A percentile compares a stretch with the other conserved stretches of the same genome.
Evolutionary conservation across 169 alveolate species (phyloP).

Genomic region (Plasmodium vivax): DNA sequence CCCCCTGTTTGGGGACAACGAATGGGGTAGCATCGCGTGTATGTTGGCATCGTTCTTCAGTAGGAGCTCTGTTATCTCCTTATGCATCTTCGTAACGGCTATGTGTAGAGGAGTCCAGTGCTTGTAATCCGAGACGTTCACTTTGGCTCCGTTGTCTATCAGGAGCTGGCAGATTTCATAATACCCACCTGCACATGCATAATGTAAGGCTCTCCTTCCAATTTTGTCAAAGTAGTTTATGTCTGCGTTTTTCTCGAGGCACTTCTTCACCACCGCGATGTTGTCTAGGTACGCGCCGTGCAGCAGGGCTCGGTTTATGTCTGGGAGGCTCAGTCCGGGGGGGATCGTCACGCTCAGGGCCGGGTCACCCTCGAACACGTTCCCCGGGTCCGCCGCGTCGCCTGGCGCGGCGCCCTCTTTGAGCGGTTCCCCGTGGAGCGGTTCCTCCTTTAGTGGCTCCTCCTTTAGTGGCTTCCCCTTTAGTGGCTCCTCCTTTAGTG

Average conservation of each 20-base stretch:
- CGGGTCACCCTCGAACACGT: conserved; percentile 25
- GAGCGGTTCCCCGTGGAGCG: neutral
- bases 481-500: no score
- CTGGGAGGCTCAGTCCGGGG: conserved; percentile 70
- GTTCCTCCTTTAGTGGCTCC: no score
- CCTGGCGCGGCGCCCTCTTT: neutral
- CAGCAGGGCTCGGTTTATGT: conserved; percentile 76
- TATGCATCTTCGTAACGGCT: conserved; percentile 88
- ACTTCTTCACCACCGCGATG: conserved; percentile 77
- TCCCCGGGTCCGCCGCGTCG: neutral
- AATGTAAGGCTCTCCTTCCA: conserved; percentile 90
- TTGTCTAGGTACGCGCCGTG: conserved; percentile 88
- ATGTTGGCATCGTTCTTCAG: conserved; percentile 84
- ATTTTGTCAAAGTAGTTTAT: conserved; percentile 85
- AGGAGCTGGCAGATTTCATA: conserved; percentile 80
- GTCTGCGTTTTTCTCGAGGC: conserved; percentile 79
- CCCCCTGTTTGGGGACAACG: conserved; percentile 89
- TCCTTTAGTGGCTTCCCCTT: no score
- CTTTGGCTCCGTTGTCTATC: conserved; percentile 81
- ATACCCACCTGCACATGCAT: conserved; percentile 89
- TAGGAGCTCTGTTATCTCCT: conserved; percentile 84
- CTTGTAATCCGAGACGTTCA: conserved; percentile 85
- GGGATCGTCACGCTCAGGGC: conserved; percentile 32
- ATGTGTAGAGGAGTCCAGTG: conserved; percentile 90
- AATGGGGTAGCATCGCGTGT: conserved; percentile 83